These are phyloP conservation scores for Pyrus bretschneideri DNA, from an alignment of 306 rosid species.

Conservation along the genomic window DNA sequence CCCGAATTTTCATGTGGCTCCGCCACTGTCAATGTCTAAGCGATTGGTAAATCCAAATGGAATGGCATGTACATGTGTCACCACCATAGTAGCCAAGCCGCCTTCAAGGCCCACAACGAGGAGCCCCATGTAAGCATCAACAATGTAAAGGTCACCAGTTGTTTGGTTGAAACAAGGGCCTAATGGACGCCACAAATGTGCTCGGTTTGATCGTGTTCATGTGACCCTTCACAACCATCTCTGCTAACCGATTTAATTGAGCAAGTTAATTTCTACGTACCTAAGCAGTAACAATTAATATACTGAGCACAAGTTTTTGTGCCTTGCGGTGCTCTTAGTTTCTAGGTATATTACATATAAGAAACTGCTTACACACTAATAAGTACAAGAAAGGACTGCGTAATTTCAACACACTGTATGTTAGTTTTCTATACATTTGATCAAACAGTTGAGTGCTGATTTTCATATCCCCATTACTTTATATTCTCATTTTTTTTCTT, in stretches of 20 bases:
- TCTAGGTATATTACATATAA: too few species aligned
- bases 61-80: conserved; percentile 11
- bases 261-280: not conserved
- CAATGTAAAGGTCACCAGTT: conserved; percentile 50
- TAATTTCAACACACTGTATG: not conserved
- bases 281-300: not conserved
- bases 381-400: too few species aligned
- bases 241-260: conserved; percentile 11
- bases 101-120: conserved; percentile 49
- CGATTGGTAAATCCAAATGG: conserved; percentile 44
- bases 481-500: too few species aligned
- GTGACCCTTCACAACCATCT: conserved; percentile 49
- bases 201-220: conserved; percentile 33
- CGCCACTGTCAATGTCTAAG: conserved; percentile 35
- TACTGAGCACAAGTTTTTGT: not conserved
- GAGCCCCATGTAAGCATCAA: conserved; percentile 75
- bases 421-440: not conserved
- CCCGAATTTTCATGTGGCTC: too few species aligned
- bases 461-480: too few species aligned
- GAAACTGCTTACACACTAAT: too few species aligned
- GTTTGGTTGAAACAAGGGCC: conserved; percentile 42
- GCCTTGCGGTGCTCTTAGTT: not conserved
- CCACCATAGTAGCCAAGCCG: conserved; percentile 26
- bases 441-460: too few species aligned
- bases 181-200: conserved; percentile 67